These are phyloP conservation scores for Skeletonema grethae DNA, from an alignment of 108 stramenopile species.

Conservation along the genomic window DNA sequence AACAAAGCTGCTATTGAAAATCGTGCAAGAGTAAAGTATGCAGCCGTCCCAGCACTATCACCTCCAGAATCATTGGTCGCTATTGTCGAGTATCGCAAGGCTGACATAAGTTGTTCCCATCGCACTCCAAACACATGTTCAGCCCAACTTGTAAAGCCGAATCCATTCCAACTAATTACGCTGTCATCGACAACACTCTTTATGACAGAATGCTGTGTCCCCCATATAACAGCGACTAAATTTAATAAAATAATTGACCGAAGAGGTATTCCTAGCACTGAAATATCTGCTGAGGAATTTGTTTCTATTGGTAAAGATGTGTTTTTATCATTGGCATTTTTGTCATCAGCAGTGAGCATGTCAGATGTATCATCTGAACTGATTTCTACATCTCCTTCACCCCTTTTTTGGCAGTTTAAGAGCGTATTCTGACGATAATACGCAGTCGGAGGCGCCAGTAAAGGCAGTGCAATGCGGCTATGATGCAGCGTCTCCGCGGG, in stretches of 20 bases:
- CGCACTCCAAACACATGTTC: background rate
- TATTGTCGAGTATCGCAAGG: background rate
- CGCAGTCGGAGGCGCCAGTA: too few species aligned
- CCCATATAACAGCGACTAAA: conserved; percentile 82
- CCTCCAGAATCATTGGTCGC: background rate
- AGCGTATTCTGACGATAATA: too few species aligned
- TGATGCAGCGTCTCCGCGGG: too few species aligned
- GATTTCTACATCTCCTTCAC: too few species aligned
- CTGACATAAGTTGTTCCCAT: background rate
- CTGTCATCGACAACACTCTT: conserved; percentile 68
- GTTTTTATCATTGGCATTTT: too few species aligned
- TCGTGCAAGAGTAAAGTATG: conserved; percentile 69
- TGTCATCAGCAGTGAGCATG: too few species aligned
- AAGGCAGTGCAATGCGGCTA: too few species aligned
- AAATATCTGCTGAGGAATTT: background rate
- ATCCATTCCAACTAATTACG: background rate
- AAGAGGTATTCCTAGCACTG: conserved; percentile 44
- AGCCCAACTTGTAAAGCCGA: background rate
- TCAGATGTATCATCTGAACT: too few species aligned
- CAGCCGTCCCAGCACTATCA: conserved; percentile 39
- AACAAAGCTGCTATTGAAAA: conserved; percentile 72
- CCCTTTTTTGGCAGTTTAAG: too few species aligned
- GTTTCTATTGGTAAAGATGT: too few species aligned
- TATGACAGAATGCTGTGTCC: conserved; percentile 87
- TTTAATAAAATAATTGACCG: conserved; percentile 68